Percentiles rank a stretch among this genome's conserved stretches.
Conservation (phyloP, 805 yeast genomes). For the Pichia sporocuriosa region DNA sequence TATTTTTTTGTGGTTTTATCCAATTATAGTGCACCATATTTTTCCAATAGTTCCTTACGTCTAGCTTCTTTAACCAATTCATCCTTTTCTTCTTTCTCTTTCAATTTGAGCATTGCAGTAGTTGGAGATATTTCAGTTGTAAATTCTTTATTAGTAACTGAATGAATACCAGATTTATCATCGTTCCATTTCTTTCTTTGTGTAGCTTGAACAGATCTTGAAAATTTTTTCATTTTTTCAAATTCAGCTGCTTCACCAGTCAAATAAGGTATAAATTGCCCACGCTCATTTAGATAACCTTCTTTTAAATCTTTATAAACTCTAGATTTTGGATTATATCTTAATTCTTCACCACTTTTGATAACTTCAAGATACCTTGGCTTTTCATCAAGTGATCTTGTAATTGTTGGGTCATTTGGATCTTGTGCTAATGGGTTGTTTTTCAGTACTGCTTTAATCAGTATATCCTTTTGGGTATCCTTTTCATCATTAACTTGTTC, state of each 20-base stretch:
- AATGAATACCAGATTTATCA: constrained; percentile 11
- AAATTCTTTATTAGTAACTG: constrained; percentile 20
- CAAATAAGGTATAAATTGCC: constrained; percentile 47
- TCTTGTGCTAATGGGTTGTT: constrained; percentile 14
- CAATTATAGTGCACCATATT: constrained; percentile 33
- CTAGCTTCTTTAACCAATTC: constrained; percentile 25
- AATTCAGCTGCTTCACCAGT: constrained; percentile 54
- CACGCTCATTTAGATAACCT: constrained; percentile 30
- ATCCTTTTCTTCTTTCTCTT: constrained; percentile 28
- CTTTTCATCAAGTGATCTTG: constrained; percentile 66
- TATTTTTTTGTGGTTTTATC: no score
- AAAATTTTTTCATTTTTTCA: constrained; percentile 41
- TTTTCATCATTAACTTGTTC: constrained; percentile 27
- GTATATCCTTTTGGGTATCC: constrained; percentile 18
- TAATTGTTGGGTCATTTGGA: constrained; percentile 31
- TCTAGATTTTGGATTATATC: constrained; percentile 51
- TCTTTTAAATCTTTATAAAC: constrained; percentile 28
- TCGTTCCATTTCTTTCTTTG: constrained; percentile 16
- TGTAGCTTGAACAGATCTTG: constrained; percentile 24
- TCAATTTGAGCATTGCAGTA: constrained; percentile 32
- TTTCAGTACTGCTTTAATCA: constrained; percentile 8
- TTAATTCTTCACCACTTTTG: constrained; percentile 35
- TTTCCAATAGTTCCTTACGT: constrained; percentile 29
- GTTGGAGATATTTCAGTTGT: constrained; percentile 43
- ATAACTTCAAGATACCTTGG: constrained; percentile 61